phyloP scores from a whole-genome alignment of 345 rosid genomes.

The Gossypium turneri region DNA sequence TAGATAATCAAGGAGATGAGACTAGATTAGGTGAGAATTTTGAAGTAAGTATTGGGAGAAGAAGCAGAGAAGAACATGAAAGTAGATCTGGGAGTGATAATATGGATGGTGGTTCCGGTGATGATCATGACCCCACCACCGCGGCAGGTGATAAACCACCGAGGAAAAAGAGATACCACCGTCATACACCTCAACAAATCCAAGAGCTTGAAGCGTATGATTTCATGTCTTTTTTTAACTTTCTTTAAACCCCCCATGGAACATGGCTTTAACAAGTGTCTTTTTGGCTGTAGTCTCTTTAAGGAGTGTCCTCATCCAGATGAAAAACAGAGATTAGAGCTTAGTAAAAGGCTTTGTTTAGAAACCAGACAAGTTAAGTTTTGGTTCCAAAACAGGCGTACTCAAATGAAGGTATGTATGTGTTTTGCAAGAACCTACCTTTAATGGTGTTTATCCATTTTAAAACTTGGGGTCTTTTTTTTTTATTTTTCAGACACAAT shows the following conservation, averaged over 20 bases:
- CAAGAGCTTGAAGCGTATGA: conserved; percentile 93
- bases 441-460: background rate
- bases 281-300: conserved; percentile 36
- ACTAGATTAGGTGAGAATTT: conserved; percentile 32
- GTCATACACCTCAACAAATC: conserved; percentile 99
- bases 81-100: conserved; percentile 99
- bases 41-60: conserved; percentile 31
- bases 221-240: conserved; percentile 8
- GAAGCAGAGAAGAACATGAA: conserved; percentile 55
- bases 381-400: conserved; percentile 94
- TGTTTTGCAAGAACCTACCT: background rate
- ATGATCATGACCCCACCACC: conserved; percentile 53
- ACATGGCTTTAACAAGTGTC: background rate
- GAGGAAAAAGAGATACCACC: conserved; percentile 89
- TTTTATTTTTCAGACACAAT: conserved; percentile 56
- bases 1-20: conserved; percentile 40
- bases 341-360: conserved; percentile 64
- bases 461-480: no score
- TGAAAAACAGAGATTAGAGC: conserved; percentile 84
- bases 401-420: conserved; percentile 78
- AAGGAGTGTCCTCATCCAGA: conserved; percentile 94
- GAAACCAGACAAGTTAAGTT: conserved; percentile 89
- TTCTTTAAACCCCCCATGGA: background rate
- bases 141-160: conserved; percentile 74
- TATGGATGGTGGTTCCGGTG: conserved; percentile 90